phyloP scores from a whole-genome alignment of 1,284 basidiomycete genomes.

The Phenoliferia sp. region DNA sequence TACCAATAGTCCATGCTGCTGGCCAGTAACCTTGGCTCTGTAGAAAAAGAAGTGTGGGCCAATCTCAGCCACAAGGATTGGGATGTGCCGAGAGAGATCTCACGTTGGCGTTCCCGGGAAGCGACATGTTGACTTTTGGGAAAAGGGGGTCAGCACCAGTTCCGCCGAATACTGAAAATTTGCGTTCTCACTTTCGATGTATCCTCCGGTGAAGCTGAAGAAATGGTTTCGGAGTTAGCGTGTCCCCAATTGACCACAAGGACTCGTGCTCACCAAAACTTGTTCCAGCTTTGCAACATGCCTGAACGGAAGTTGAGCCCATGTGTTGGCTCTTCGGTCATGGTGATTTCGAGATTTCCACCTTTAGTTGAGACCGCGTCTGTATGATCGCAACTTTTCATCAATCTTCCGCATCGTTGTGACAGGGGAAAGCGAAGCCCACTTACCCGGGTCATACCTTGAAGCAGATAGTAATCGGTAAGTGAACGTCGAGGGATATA shows the following conservation, averaged over 20 bases:
- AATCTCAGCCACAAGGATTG: too few species aligned
- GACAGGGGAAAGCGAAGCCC: too few species aligned
- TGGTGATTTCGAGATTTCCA: constrained; percentile 74
- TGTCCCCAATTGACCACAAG: neutral
- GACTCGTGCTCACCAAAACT: constrained; percentile 69
- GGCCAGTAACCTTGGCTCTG: constrained; percentile 44
- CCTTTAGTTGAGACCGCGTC: constrained; percentile 68
- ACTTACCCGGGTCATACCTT: too few species aligned
- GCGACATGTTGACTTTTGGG: constrained; percentile 59
- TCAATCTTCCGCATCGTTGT: too few species aligned
- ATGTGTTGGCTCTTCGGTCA: constrained; percentile 60
- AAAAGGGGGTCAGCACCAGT: too few species aligned
- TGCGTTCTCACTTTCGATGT: too few species aligned
- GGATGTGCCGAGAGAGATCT: too few species aligned
- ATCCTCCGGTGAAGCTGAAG: constrained; percentile 78
- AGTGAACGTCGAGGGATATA: too few species aligned
- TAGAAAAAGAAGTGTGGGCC: too few species aligned
- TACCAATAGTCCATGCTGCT: neutral
- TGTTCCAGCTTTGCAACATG: constrained; percentile 63
- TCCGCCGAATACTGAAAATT: too few species aligned
- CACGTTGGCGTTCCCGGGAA: constrained; percentile 67
- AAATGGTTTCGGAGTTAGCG: constrained; percentile 34
- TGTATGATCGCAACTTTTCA: too few species aligned
- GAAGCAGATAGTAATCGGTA: too few species aligned
- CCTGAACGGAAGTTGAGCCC: constrained; percentile 64